These are phyloP conservation scores for Pichia sp. DNA, from an alignment of 1,139 yeast genomes.

Conservation along the genomic window DNA sequence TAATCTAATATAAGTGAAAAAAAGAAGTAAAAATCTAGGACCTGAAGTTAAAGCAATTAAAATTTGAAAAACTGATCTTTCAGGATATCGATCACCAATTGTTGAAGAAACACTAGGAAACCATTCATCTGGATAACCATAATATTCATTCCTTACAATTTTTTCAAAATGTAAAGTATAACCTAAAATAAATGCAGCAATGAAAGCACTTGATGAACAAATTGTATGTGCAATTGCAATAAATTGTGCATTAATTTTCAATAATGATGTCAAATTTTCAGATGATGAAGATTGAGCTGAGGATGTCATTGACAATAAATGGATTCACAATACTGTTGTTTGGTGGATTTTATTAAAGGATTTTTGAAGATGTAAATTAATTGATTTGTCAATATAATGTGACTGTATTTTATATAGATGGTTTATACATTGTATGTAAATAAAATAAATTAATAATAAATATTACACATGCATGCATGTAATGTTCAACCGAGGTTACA, in stretches of 20 bases:
- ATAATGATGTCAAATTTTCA: conserved; percentile 11
- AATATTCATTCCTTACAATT: conserved; percentile 79
- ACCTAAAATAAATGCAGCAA: conserved; percentile 70
- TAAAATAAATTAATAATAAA: too few species aligned
- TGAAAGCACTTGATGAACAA: conserved; percentile 66
- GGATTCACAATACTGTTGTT: too few species aligned
- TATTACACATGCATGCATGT: too few species aligned
- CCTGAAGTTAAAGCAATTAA: conserved; percentile 75
- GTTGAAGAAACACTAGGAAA: conserved; percentile 96
- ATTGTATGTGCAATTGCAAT: conserved; percentile 67
- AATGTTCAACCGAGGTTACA: too few species aligned
- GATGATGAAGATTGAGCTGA: neutral
- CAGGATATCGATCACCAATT: conserved; percentile 95
- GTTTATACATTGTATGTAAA: too few species aligned
- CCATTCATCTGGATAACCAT: conserved; percentile 97
- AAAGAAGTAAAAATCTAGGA: conserved; percentile 73
- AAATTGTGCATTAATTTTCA: conserved; percentile 49
- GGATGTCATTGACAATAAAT: neutral
- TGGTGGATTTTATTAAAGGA: too few species aligned
- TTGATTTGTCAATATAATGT: neutral
- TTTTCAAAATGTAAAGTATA: conserved; percentile 71
- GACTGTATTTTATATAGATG: too few species aligned
- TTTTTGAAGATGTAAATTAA: too few species aligned
- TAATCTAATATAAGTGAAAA: conserved; percentile 49
- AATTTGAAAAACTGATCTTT: conserved; percentile 84